A percentile compares a stretch with the other conserved stretches of the same genome.
phyloP scores from a whole-genome alignment of 352 stramenopile genomes.

The Discostella stelligera region DNA sequence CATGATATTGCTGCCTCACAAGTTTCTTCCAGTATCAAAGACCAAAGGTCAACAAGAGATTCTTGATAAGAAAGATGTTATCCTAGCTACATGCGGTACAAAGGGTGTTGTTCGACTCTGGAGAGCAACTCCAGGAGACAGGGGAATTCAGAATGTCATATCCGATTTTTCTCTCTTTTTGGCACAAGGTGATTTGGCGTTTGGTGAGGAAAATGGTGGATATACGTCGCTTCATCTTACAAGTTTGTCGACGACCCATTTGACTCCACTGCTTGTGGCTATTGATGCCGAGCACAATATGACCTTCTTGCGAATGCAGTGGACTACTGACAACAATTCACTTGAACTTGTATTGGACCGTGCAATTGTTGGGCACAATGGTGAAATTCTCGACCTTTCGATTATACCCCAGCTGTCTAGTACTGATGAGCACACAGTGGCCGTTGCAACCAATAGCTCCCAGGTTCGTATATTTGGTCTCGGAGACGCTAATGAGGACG shows the following conservation, averaged over 20 bases:
- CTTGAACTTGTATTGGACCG: conserved; percentile 40
- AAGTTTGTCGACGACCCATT: conserved; percentile 24
- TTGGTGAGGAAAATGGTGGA: conserved; percentile 73
- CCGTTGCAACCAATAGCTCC: conserved; percentile 93
- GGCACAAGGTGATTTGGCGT: conserved; percentile 56
- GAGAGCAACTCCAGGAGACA: conserved; percentile 46
- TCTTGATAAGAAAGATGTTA: conserved; percentile 82
- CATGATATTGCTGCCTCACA: conserved; percentile 86
- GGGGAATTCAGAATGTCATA: conserved; percentile 25
- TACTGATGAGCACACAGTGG: conserved; percentile 77
- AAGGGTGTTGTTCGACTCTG: conserved; percentile 88
- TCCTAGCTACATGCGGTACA: conserved; percentile 91
- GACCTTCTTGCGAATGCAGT: conserved; percentile 60
- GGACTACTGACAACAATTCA: conserved; percentile 19
- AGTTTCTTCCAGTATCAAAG: conserved; percentile 49
- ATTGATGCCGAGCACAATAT: conserved; percentile 82
- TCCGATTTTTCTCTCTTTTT: conserved; percentile 43
- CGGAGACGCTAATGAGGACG: conserved; percentile 32
- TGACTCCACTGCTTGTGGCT: conserved; percentile 52
- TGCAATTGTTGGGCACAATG: conserved; percentile 91
- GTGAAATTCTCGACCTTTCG: conserved; percentile 97
- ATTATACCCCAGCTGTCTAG: conserved; percentile 81
- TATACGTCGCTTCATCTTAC: conserved; percentile 68
- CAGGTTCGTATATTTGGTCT: conserved; percentile 92
- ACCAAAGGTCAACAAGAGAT: conserved; percentile 24